Conservation (phyloP, 768 basidiomycete species). For the Podaxis rugospora region DNA sequence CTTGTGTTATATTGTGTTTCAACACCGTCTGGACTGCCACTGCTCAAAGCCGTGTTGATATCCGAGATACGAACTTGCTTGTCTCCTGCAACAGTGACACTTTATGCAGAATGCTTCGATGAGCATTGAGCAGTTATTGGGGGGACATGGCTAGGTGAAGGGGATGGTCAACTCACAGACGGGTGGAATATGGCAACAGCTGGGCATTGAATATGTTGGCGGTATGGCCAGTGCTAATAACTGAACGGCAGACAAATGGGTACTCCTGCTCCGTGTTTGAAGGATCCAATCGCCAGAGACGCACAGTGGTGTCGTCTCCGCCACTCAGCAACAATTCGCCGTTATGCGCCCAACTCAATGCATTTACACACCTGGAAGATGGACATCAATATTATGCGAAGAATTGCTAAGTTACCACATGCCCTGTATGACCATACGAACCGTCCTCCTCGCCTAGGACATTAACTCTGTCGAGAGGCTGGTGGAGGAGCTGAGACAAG, state of each 20-base stretch:
- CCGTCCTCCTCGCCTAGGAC: conserved; percentile 57
- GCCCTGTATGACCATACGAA: conserved; percentile 67
- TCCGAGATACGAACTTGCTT: conserved; percentile 77
- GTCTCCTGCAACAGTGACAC: conserved; percentile 74
- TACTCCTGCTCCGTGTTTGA: conserved; percentile 42
- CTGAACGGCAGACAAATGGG: conserved; percentile 59
- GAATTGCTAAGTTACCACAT: conserved; percentile 12
- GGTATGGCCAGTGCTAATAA: conserved; percentile 76
- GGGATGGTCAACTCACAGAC: conserved; percentile 48
- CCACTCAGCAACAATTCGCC: conserved; percentile 65
- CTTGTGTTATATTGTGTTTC: conserved; percentile 43
- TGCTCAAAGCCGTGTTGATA: conserved; percentile 38
- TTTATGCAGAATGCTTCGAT: conserved; percentile 21
- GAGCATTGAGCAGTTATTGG: conserved; percentile 14
- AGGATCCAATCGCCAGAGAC: conserved; percentile 72
- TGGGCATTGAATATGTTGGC: conserved; percentile 85
- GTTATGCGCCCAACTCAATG: conserved; percentile 65
- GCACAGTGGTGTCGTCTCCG: conserved; percentile 73
- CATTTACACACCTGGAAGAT: conserved; percentile 63
- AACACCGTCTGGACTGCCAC: conserved; percentile 30
- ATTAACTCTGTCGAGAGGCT: conserved; percentile 60
- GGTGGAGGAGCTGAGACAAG: conserved; percentile 22
- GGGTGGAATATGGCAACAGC: conserved; percentile 74
- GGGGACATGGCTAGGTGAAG: not conserved
- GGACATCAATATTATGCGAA: not conserved